Evolutionary conservation across 805 yeast species (phyloP), one percentile per base, ranked within the genome.

Genomic region (Suhomyces xylopsoci): DNA sequence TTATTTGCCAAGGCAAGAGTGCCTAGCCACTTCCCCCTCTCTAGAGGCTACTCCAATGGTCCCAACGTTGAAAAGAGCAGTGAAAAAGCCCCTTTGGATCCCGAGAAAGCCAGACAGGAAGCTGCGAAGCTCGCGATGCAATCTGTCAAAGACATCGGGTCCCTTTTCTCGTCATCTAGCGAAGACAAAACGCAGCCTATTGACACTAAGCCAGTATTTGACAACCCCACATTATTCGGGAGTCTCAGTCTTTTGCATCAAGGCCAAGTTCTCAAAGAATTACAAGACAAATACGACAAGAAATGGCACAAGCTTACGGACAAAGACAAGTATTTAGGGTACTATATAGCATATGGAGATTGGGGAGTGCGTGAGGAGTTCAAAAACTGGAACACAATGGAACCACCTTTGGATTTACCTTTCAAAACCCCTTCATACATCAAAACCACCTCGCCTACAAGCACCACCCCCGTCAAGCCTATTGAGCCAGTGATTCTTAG

Each of bases 351-450:
- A 0, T 88, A 83, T 66, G 92, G 92, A 2, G 74, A 85, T 47
- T 81, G 87, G 78, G 94, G 91, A 0, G 85, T 83, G 1, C 74
- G 96, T 55, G 83, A 80, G 47, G 80, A 80, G 19, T 78, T 85
- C 51, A 67, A 69, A 48, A 74, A 74, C 56, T 74, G 81, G 72
- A 73, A 70, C 52, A 65, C 74, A n/a, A 56, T 59, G 25, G 66
- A 62, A 3, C 64, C 74, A 7, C 91, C 89, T 0, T 78, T 76
- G 47, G 90, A 86, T 64, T 69, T 85, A 51, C 87, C 89, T 1
- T 85, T 84, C 62, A 63, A 65, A 24, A 47, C 71, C 3, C 82
- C 85, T 1, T 60, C 70, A 2, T 66, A 74, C 41, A 51, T 62
- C 12, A 57, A 60, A 41, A 58, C 67, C 7, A 47, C 62, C 2